phyloP scores from a whole-genome alignment of 2,329 filamentous ascomycete species.

The Nigrospora sphaerica region DNA sequence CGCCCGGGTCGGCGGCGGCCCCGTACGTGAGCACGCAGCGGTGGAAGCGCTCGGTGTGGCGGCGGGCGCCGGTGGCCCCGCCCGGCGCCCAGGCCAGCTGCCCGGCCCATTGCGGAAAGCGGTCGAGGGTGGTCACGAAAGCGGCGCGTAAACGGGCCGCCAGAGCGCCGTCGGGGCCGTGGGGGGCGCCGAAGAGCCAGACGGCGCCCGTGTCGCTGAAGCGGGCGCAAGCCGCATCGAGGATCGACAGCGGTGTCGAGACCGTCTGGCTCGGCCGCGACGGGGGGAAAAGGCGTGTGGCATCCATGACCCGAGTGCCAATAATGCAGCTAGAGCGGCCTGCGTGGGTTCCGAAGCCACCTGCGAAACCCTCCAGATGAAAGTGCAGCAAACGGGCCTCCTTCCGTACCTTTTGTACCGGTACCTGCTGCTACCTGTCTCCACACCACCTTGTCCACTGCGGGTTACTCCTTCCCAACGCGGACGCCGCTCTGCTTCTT shows the following conservation, averaged over 20 bases:
- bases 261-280: not conserved
- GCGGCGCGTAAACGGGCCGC: conserved; percentile 10
- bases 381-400: no score
- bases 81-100: conserved; percentile 28
- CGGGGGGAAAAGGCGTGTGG: conserved; percentile 3
- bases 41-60: conserved; percentile 21
- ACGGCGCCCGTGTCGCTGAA: conserved; percentile 32
- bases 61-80: conserved; percentile 10
- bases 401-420: no score
- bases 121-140: conserved; percentile 25
- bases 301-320: no score
- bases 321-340: no score
- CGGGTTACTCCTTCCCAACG: no score
- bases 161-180: conserved; percentile 6
- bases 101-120: conserved; percentile 34
- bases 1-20: conserved; percentile 28
- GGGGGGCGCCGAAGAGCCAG: conserved; percentile 32
- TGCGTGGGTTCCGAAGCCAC: no score
- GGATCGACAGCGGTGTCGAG: conserved; percentile 25
- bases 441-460: no score
- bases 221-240: conserved; percentile 33
- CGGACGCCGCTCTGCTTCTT: no score
- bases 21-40: conserved; percentile 29
- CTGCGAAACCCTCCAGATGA: no score
- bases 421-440: no score